These are phyloP conservation scores for Thymus mandschuricus DNA, from an alignment of 257 asterid species.

Conservation along the genomic window DNA sequence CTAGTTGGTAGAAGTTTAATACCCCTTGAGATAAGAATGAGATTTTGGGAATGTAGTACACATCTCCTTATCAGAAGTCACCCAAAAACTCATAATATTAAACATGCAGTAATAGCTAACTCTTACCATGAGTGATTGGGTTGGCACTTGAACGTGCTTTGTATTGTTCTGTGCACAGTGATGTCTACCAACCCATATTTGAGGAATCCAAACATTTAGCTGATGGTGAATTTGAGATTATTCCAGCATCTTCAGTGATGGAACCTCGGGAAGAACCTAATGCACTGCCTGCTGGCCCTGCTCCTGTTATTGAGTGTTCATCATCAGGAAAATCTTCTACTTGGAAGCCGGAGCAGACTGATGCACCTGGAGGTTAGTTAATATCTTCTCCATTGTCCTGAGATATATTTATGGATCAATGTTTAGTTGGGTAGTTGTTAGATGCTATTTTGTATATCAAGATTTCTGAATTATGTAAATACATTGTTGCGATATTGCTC, in stretches of 20 bases:
- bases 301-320: constrained; percentile 52
- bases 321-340: constrained; percentile 47
- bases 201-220: constrained; percentile 51
- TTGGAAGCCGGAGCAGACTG: constrained; percentile 66
- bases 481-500: constrained; percentile 1
- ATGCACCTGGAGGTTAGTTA: constrained; percentile 86
- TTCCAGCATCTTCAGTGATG: constrained; percentile 44
- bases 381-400: constrained; percentile 18
- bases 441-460: not conserved
- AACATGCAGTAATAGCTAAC: constrained; percentile 14
- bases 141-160: constrained; percentile 29
- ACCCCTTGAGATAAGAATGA: constrained; percentile 17
- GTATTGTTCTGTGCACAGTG: constrained; percentile 55
- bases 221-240: constrained; percentile 50
- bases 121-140: constrained; percentile 15
- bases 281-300: constrained; percentile 35
- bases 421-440: constrained; percentile 9
- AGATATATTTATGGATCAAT: not conserved
- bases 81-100: constrained; percentile 15
- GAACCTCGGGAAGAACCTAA: constrained; percentile 49
- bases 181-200: constrained; percentile 37
- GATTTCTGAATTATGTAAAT: not conserved
- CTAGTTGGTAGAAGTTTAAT: constrained; percentile 10
- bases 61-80: constrained; percentile 15
- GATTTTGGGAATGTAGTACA: constrained; percentile 10